These are phyloP conservation scores for Mycena venus DNA, from an alignment of 768 basidiomycete genomes.

Conservation along the genomic window DNA sequence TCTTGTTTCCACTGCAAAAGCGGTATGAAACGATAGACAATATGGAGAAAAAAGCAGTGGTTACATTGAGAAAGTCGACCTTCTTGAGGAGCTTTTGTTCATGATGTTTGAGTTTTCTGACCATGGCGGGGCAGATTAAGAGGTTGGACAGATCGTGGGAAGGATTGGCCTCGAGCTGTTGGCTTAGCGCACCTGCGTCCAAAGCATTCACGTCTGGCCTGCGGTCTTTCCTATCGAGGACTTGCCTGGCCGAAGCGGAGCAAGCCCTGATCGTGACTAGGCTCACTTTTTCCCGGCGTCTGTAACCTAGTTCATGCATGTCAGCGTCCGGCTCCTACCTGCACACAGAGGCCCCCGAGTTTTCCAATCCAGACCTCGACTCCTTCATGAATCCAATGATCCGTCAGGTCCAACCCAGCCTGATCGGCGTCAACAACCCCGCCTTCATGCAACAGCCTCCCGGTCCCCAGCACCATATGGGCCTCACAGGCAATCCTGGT, in stretches of 20 bases:
- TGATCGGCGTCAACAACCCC: slow-evolving; percentile 35
- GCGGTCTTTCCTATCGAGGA: too few relatives aligned
- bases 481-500: slow-evolving; percentile 45
- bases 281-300: slow-evolving; percentile 13
- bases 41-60: slow-evolving; percentile 10
- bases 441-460: slow-evolving; percentile 42
- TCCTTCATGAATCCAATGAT: slow-evolving; percentile 32
- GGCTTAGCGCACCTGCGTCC: too few relatives aligned
- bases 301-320: slow-evolving; percentile 23
- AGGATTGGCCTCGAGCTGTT: slow-evolving; percentile 9
- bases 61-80: slow-evolving; percentile 95
- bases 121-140: slow-evolving; percentile 60
- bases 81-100: slow-evolving; percentile 96
- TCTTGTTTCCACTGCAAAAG: slow-evolving; percentile 92
- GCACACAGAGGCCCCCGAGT: slow-evolving; percentile 27
- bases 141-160: slow-evolving; percentile 13
- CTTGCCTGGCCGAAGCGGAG: too few relatives aligned
- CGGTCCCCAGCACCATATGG: slow-evolving; percentile 55
- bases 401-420: slow-evolving; percentile 14
- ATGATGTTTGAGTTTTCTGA: slow-evolving; percentile 95
- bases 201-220: too few relatives aligned
- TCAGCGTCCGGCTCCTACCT: slow-evolving; percentile 32
- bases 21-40: slow-evolving; percentile 20
- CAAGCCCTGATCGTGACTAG: too few relatives aligned
- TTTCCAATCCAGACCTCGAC: slow-evolving; percentile 26